phyloP scores from a whole-genome alignment of 352 stramenopile species.

The Phytophthora melonis region DNA sequence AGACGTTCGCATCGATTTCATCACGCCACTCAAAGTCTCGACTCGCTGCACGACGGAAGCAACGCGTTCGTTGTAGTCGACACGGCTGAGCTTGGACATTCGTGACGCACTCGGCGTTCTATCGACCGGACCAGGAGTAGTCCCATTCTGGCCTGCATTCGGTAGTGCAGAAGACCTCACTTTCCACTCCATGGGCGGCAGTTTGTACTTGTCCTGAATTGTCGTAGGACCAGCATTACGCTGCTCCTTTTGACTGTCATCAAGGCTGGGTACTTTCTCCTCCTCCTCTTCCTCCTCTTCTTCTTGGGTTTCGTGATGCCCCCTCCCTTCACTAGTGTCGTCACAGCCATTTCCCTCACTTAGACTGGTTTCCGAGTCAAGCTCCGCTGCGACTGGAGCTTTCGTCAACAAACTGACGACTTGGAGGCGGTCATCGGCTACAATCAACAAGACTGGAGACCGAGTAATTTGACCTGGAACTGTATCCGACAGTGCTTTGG shows the following conservation, averaged over 20 bases:
- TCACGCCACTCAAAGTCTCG: slow-evolving; percentile 41
- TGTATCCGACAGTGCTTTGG: slow-evolving; percentile 10
- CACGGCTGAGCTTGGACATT: slow-evolving; percentile 36
- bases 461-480: slow-evolving; percentile 10
- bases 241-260: not conserved
- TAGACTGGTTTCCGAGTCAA: slow-evolving; percentile 1
- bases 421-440: slow-evolving; percentile 31
- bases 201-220: slow-evolving; percentile 58
- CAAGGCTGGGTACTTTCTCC: not conserved
- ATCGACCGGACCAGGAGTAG: not conserved
- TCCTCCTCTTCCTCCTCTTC: not conserved
- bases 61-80: slow-evolving; percentile 55
- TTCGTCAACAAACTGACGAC: slow-evolving; percentile 22
- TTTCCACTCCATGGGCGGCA: slow-evolving; percentile 48
- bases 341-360: not conserved
- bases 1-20: slow-evolving; percentile 60
- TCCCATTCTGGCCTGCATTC: not conserved
- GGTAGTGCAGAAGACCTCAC: not conserved
- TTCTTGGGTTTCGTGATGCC: slow-evolving; percentile 3
- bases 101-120: not conserved
- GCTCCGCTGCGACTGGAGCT: not conserved
- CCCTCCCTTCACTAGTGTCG: not conserved
- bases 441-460: slow-evolving; percentile 22
- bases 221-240: slow-evolving; percentile 24
- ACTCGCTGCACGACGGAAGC: slow-evolving; percentile 43